Evolutionary conservation across 257 asterid species (phyloP), one percentile per base, ranked within the genome.

Genomic region (Thymus mandschuricus): DNA sequence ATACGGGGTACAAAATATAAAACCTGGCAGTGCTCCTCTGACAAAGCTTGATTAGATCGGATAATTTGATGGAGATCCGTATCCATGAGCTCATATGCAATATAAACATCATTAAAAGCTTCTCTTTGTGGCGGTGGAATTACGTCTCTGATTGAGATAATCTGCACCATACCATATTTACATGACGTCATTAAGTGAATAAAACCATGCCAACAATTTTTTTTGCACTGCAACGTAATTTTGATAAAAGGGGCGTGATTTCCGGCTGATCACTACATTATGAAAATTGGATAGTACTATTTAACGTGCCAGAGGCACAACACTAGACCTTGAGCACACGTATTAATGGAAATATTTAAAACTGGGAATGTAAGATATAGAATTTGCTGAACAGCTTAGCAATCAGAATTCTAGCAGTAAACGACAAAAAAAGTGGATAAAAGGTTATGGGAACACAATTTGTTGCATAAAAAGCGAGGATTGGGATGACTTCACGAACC

Each of bases 1-100:
- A 10, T 54, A 72, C 29, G 67, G n/a, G n/a, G n/a, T n/a, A n/a
- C n/a, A n/a, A 15, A 33, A 60, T 59, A 51, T 45, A 72, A 56
- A 71, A 91, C 96, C 97, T 91, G 97, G 81, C 97, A 91, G 73
- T 91, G 97, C 84, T 91, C 97, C 83, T 88, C 97, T 44, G 97
- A 91, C 55, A 91, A 76, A 78, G 83, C 86, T 69, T 91, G 96
- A 79, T 91, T 88, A 66, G 97, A 91, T 56, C 96, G 89, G 79
- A 91, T 91, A 76, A 91, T 87, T 75, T 91, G 97, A 81, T 88
- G 95, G 68, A 91, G 97, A 86, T 91, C 97, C 29, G 97, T 91
- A 85, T 91, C 97, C 97, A 91, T 87, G 71, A 91, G 97, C 77
- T 91, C 97, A 78, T 88, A 91, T 8, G 89, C 89, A 64, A 91